Conservation (phyloP, 257 asterid species). For the Penstemon barbatus region DNA sequence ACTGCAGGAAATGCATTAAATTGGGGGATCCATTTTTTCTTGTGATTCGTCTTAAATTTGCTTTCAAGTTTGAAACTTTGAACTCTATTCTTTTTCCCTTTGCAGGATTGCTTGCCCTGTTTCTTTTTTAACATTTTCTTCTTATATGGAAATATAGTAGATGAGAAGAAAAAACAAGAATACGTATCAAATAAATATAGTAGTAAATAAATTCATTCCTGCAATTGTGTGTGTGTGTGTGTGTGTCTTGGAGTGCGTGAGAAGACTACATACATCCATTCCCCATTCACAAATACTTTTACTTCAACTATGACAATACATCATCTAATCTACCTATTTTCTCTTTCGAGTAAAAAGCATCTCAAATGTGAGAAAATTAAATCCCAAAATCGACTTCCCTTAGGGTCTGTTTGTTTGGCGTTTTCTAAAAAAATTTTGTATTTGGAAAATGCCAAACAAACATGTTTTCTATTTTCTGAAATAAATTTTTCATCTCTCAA, state of each 20-base stretch:
- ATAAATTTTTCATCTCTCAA: too few species aligned
- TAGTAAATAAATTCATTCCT: too few species aligned
- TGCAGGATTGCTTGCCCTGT: constrained; percentile 18
- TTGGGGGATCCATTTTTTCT: constrained; percentile 26
- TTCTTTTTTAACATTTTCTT: constrained; percentile 11
- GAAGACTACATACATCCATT: constrained; percentile 2
- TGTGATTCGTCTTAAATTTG: constrained; percentile 35
- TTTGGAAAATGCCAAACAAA: too few species aligned
- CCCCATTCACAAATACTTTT: neutral
- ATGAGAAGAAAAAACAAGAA: neutral
- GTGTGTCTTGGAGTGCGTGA: constrained; percentile 22
- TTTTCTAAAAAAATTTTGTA: too few species aligned
- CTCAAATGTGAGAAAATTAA: too few species aligned
- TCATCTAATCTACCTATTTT: neutral
- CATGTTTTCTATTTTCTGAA: too few species aligned
- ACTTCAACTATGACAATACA: constrained; percentile 6
- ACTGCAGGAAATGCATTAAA: constrained; percentile 38
- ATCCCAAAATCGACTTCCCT: too few species aligned
- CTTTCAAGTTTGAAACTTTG: constrained; percentile 36
- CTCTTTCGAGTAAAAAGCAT: neutral
- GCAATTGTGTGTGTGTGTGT: constrained; percentile 11
- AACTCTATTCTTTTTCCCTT: constrained; percentile 18
- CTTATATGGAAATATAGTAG: neutral
- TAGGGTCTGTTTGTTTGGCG: too few species aligned
- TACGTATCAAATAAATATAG: neutral